Conservation (phyloP, 805 yeast genomes). For the Tetrapisispora phaffii region DNA sequence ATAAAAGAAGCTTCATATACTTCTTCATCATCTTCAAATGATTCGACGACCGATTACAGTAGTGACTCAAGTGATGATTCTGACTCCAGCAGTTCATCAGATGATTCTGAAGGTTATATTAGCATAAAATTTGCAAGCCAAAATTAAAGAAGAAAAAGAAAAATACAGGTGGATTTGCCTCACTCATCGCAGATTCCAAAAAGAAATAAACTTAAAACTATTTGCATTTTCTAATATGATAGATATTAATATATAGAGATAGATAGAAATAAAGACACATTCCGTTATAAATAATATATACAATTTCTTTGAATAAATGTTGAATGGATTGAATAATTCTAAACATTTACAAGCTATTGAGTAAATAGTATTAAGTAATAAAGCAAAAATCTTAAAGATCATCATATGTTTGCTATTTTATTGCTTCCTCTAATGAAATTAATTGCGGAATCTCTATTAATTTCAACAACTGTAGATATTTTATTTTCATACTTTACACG, state of each 20-base stretch:
- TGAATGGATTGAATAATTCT: background rate
- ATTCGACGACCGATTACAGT: background rate
- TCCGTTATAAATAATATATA: too few species aligned
- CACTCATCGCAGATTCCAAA: slow-evolving; percentile 39
- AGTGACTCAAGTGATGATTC: background rate
- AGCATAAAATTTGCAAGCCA: slow-evolving; percentile 37
- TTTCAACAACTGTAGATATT: slow-evolving; percentile 67
- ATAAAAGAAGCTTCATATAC: background rate
- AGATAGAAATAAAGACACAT: background rate
- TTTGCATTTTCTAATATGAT: background rate
- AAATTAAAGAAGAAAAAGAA: slow-evolving; percentile 30
- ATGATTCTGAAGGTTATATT: slow-evolving; percentile 30
- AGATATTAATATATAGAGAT: background rate
- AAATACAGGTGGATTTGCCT: slow-evolving; percentile 37
- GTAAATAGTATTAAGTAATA: background rate
- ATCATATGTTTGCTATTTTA: slow-evolving; percentile 21
- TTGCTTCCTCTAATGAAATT: slow-evolving; percentile 63
- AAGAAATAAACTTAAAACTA: slow-evolving; percentile 10
- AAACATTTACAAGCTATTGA: background rate
- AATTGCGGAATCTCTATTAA: slow-evolving; percentile 63
- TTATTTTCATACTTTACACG: slow-evolving; percentile 81
- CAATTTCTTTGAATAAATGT: too few species aligned
- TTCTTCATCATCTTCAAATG: background rate
- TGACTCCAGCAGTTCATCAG: slow-evolving; percentile 9
- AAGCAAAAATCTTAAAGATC: background rate